Base-by-base conservation (phyloP, 768 basidiomycete species). In the Mycena metata region DNA sequence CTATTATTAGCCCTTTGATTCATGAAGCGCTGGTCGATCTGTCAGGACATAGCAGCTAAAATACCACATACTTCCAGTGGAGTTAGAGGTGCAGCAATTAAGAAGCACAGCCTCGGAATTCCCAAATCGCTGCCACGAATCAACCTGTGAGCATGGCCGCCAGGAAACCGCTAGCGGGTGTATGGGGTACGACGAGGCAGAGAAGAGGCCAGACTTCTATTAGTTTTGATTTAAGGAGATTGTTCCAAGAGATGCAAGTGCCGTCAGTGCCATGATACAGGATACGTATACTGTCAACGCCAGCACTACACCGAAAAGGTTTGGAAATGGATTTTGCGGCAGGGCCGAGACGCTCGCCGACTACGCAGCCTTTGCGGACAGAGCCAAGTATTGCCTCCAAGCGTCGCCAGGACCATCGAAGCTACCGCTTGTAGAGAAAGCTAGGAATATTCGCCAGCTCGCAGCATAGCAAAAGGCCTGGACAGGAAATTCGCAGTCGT, bases 11-110 rank as follows among this genome's bases (percentile, higher is more conserved):
- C 51, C 21, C 49, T n/a, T 8, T 65, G 58, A 54, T 60, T 58
- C 15, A 51, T 51, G 50, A 49, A 9, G 41, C 26, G 35, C 39
- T 39, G 19, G 36, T 43, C 49, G 45, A 55, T 55, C 51, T 55
- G 57, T 66, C 57, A 33, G 58, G 65, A 39, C 19, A 60, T 66
- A 66, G 65, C 65, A 47, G 13, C 12, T 61, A 55, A 24, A n/a
- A 21, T 1, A 60, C 35, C 47, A 39, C 59, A 58, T 46, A 46
- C 43, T 45, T 35, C 42, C 24, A 24, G 50, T 2, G 16, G 55
- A 57, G 49, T 15, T 17, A 6, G 47, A 41, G 35, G 61, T 15
- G 56, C 30, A 30, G 36, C n/a, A n/a, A 10, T 45, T 43, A 52
- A 42, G 30, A 50, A 52, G 23, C 47, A 24, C 30, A 30, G 30